phyloP scores from a whole-genome alignment of 768 basidiomycete genomes.

The Trametes cubensis region DNA sequence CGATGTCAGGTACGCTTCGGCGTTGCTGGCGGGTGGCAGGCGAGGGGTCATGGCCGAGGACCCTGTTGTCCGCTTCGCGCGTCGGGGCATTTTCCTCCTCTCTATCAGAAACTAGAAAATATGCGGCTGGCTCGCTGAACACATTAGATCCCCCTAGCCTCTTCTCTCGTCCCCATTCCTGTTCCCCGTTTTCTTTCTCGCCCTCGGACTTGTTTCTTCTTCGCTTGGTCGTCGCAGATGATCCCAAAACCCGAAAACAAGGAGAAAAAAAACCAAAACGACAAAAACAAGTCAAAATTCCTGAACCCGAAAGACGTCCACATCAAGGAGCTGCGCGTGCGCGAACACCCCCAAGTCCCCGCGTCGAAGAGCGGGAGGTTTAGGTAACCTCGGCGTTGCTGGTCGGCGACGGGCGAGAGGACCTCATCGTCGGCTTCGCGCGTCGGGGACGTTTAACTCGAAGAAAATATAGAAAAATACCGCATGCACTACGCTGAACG shows the following conservation, averaged over 20 bases:
- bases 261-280: too few species aligned
- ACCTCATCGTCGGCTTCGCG: neutral
- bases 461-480: neutral
- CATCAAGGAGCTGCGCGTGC: slow-evolving; percentile 6
- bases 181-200: neutral
- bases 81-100: too few species aligned
- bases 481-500: neutral
- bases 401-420: slow-evolving; percentile 6
- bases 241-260: too few species aligned
- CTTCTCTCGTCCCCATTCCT: neutral
- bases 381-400: slow-evolving; percentile 4
- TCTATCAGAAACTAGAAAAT: neutral
- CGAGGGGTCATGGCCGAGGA: slow-evolving; percentile 10
- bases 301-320: neutral
- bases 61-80: neutral
- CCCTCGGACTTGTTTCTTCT: neutral
- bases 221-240: too few species aligned
- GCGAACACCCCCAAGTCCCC: neutral
- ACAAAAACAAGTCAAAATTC: neutral
- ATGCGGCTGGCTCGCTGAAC: neutral
- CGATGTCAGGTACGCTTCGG: neutral
- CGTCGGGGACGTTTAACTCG: too few species aligned
- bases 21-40: neutral
- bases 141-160: neutral
- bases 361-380: neutral